Percentiles rank a stretch among this genome's conserved stretches.
Conservation (phyloP, 2,329 filamentous ascomycete genomes). For the Pestalotiopsis sp. region DNA sequence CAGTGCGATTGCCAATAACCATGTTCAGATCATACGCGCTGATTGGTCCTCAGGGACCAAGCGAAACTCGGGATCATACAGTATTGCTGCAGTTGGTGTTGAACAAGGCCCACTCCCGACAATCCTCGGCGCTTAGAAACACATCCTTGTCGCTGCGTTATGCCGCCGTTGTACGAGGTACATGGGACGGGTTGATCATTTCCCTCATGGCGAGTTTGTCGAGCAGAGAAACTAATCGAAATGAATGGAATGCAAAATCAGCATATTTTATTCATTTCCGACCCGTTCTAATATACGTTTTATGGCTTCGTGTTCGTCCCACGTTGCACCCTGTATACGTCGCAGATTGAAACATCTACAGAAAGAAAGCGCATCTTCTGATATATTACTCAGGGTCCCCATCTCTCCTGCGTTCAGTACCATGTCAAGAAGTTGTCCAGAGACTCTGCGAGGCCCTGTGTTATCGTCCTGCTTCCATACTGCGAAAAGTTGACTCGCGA, state of each 20-base stretch:
- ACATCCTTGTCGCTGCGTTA: no score
- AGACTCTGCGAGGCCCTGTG: background rate
- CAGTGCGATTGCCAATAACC: no score
- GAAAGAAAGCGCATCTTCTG: background rate
- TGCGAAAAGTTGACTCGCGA: conserved; percentile 9
- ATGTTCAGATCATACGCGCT: no score
- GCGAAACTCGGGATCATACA: no score
- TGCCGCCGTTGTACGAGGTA: background rate
- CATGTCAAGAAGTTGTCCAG: background rate
- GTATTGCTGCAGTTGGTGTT: no score
- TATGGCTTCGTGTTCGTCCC: background rate
- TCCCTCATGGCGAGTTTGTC: no score
- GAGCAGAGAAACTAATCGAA: no score
- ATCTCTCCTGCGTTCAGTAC: background rate
- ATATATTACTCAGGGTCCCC: background rate
- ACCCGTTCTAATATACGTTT: background rate
- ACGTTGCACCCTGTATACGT: background rate
- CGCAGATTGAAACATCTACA: background rate
- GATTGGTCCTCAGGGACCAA: no score
- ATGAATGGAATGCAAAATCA: no score
- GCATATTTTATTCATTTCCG: no score
- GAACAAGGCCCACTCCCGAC: no score
- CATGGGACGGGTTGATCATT: background rate
- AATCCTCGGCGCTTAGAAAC: background rate
- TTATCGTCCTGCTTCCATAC: background rate